Evolutionary conservation across 805 yeast species (phyloP).

Genomic region (Ogataea chonburiensis): DNA sequence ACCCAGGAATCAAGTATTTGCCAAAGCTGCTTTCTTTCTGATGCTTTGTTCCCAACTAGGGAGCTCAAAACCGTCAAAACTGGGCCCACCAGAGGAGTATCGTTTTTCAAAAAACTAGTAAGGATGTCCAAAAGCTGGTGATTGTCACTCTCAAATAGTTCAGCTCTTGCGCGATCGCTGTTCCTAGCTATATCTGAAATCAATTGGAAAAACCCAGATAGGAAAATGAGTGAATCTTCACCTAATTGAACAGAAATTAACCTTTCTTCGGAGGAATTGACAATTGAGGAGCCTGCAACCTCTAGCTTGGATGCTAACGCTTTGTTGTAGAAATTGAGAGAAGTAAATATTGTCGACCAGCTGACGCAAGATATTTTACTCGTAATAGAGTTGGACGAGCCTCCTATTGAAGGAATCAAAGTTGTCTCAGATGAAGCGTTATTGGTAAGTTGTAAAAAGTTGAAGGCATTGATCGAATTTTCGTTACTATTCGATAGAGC

Average conservation of each 20-base stretch:
- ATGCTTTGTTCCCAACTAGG: conserved; percentile 47
- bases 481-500: conserved; percentile 64
- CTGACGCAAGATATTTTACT: conserved; percentile 33
- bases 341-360: conserved; percentile 38
- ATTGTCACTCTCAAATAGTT: conserved; percentile 34
- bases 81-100: conserved; percentile 42
- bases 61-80: conserved; percentile 56
- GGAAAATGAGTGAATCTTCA: conserved; percentile 74
- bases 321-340: conserved; percentile 33
- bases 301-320: conserved; percentile 23
- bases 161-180: conserved; percentile 35
- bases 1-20: conserved; percentile 67
- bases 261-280: not conserved
- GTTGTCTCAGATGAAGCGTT: conserved; percentile 16
- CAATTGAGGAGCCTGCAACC: not conserved
- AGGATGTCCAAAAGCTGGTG: conserved; percentile 31
- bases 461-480: conserved; percentile 51
- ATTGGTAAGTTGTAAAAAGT: conserved; percentile 41
- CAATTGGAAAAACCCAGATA: conserved; percentile 72
- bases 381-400: conserved; percentile 21
- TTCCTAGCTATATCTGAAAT: conserved; percentile 51
- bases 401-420: conserved; percentile 10
- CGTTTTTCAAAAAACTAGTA: conserved; percentile 27
- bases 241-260: conserved; percentile 54
- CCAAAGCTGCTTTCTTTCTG: conserved; percentile 59